Base-by-base conservation (phyloP, 2,329 filamentous ascomycete genomes). In the Cryphonectria radicalis region DNA sequence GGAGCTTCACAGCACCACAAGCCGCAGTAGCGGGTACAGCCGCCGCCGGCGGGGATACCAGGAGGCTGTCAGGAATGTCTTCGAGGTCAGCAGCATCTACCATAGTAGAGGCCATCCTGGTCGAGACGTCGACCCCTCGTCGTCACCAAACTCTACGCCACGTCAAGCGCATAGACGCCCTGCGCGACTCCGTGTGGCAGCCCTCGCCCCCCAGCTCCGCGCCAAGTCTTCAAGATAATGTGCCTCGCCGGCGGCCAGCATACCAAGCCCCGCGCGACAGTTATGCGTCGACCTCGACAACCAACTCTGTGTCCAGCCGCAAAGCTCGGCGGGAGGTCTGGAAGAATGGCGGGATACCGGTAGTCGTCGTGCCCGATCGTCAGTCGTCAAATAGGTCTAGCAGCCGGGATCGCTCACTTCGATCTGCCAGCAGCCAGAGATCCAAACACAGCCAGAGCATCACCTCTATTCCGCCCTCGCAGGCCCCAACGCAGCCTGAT, bases 321-420 rank as follows among this genome's bases (percentile, higher is more conserved):
- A 88, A 83, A 75, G 87, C 87, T 4, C 82, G 89, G n/a, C 84
- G 86, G 22, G 87, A 90, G 43, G 81, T 91, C 3, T 84, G 86
- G 82, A 90, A 86, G 74, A 86, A 80, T 68, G 89, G 89, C 10
- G 88, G 83, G 2, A 89, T 91, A 13, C 89, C 89, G 1, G 89
- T 91, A 10, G 84, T 90, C 8, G 83, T 91, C 28, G 86, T 91
- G 66, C 89, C 89, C 8, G 86, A 88, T 69, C 86, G 89, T 22
- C 82, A 79, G 22, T 87, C 88, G 8, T 90, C 88, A 4, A 79
- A 84, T 14, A 86, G 85, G 71, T 84, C 86, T 10, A 82, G 77
- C 67, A 83, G 82, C 50, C 81, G 77, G 62, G 82, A 87, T 43
- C 87, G 86, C 4, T 90, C 89, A 2, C 79, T 90, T 22, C 85